phyloP scores from a whole-genome alignment of 345 rosid species.

The Mallotus nudiflorus region DNA sequence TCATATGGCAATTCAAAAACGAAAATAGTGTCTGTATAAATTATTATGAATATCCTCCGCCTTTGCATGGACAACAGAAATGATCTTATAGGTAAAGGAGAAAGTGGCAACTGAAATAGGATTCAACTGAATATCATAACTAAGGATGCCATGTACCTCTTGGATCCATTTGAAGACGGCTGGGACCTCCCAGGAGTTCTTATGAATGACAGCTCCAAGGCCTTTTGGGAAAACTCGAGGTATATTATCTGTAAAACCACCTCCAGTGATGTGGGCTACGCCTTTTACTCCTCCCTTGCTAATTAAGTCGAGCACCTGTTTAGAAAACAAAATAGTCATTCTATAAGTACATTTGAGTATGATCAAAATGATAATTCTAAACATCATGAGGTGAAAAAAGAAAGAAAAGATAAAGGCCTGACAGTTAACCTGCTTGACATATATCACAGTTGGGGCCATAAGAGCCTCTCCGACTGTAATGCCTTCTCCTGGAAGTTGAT shows the following conservation, averaged over 20 bases:
- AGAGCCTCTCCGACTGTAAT: constrained; percentile 73
- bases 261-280: constrained; percentile 88
- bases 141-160: constrained; percentile 45
- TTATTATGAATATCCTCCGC: no score
- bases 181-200: constrained; percentile 72
- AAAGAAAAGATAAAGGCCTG: constrained; percentile 13
- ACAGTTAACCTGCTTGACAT: constrained; percentile 76
- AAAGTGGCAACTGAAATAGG: not conserved
- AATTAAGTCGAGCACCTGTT: constrained; percentile 74
- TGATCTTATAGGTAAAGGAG: not conserved
- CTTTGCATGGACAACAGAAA: not conserved
- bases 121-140: not conserved
- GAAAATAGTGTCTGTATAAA: no score
- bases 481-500: constrained; percentile 68
- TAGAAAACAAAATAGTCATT: not conserved
- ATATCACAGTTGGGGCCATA: constrained; percentile 91
- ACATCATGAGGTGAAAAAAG: not conserved
- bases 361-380: not conserved
- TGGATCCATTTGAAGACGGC: constrained; percentile 85
- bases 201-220: constrained; percentile 66
- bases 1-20: no score
- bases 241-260: constrained; percentile 90
- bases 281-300: constrained; percentile 88
- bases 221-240: constrained; percentile 84
- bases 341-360: not conserved